Evolutionary conservation across 345 rosid genomes (phyloP).

Genomic region (Linum tenue): DNA sequence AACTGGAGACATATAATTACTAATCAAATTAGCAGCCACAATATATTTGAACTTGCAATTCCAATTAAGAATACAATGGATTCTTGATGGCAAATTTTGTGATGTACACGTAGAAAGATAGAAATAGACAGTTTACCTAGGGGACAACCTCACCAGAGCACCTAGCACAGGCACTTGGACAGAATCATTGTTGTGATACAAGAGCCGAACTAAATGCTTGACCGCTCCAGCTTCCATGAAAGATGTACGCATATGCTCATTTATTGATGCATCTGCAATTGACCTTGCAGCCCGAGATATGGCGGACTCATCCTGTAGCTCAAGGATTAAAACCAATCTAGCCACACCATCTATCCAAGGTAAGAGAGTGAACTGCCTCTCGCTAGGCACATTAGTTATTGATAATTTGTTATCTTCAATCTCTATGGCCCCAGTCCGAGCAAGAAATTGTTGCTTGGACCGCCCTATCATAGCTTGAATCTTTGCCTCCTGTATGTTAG

Average conservation of each 20-base stretch:
- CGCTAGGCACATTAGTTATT: conserved; percentile 24
- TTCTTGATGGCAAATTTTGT: neutral
- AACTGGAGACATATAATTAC: no score
- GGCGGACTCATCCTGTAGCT: conserved; percentile 64
- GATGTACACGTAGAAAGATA: conserved; percentile 1
- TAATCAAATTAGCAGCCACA: no score
- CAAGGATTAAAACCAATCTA: conserved; percentile 75
- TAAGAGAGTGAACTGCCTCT: conserved; percentile 42
- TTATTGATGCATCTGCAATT: conserved; percentile 67
- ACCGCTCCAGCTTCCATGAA: conserved; percentile 87
- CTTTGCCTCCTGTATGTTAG: conserved; percentile 54
- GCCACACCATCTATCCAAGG: conserved; percentile 83
- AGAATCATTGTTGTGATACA: conserved; percentile 46
- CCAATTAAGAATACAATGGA: neutral
- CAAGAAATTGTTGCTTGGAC: conserved; percentile 73
- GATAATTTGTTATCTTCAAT: conserved; percentile 42
- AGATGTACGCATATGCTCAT: conserved; percentile 60
- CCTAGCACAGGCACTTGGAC: conserved; percentile 37
- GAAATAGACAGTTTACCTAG: conserved; percentile 36
- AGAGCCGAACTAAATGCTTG: conserved; percentile 58
- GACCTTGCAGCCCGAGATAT: conserved; percentile 64
- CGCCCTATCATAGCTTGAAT: conserved; percentile 66
- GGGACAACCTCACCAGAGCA: conserved; percentile 66
- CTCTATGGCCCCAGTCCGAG: conserved; percentile 73
- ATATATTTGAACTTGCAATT: neutral